Base-by-base conservation (phyloP, 2,329 filamentous ascomycete genomes). In the Calonectria ilicicola region DNA sequence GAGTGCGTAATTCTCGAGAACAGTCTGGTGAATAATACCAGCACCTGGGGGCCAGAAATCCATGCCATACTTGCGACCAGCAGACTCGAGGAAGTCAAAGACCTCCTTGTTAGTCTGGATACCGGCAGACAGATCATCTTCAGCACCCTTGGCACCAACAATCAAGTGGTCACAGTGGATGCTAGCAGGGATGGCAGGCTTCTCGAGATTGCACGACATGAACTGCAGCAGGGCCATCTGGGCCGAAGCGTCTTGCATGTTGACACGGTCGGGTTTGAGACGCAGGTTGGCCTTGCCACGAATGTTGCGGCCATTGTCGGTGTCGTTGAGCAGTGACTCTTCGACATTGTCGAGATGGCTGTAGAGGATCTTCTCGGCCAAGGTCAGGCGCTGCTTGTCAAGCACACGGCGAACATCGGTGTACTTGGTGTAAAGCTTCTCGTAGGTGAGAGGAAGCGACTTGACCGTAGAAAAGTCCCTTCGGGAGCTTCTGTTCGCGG, bases 111-210 rank as follows among this genome's bases (percentile, higher is more conserved):
- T 99, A 58, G 94, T 93, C 84, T 93, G 89, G 74, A 99, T 97
- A 49, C 95, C 97, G 38, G 93, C 91, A 32, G 93, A 91, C 74
- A 99, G 86, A 86, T 99, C 97, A 27, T 92, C 90, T 80, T 96
- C 93, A 42, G 96, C 97, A 72, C 97, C 97, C 82, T 93, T 94
- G 85, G 97, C 93, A 69, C 96, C 97, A 35, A 98, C 96, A 86
- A 99, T 98, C 92, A 99, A 93, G 85, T 99, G 97, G 87, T 99
- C 97, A 86, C 97, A 99, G 87, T 99, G 97, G 79, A 98, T 98
- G 84, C 96, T 98, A 62, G 97, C 96, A 14, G 97, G 97, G 63
- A 99, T 96, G 12, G 96, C 96, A 2, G 97, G 98, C 72, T 92
- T 92, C 32, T 93, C 94, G 67, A 99, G 89, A 68, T 95, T 94